Evolutionary conservation across 2,329 filamentous ascomycete genomes (phyloP).

Genomic region (Tothia fuscella): DNA sequence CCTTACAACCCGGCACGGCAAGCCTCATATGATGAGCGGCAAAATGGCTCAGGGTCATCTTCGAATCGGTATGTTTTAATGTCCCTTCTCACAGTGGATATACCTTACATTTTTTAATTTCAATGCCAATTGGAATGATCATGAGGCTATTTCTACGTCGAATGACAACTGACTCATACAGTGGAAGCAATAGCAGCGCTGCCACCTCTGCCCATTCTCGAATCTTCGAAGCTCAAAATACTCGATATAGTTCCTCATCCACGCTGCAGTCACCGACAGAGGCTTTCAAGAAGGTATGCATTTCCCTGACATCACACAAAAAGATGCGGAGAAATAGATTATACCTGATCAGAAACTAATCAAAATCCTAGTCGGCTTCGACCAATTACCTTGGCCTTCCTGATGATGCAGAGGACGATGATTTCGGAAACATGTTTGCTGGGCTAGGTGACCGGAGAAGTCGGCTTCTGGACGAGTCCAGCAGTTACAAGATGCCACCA

Average conservation of each 20-base stretch:
- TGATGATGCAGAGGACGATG: background rate
- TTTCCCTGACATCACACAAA: background rate
- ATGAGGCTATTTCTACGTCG: background rate
- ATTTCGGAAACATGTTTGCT: constrained; percentile 2
- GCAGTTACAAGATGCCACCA: background rate
- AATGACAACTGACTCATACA: constrained; percentile 13
- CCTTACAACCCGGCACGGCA: constrained; percentile 4
- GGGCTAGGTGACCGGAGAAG: background rate
- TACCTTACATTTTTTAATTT: background rate
- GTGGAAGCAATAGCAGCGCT: constrained; percentile 35
- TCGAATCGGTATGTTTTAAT: constrained; percentile 8
- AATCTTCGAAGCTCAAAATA: constrained; percentile 5
- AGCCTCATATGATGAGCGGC: constrained; percentile 7
- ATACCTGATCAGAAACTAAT: background rate
- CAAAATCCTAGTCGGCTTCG: background rate
- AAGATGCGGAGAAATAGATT: background rate
- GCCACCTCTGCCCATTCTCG: constrained; percentile 31
- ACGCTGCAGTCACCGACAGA: constrained; percentile 45
- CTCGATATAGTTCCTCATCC: constrained; percentile 38
- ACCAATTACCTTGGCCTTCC: background rate
- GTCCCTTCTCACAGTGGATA: background rate
- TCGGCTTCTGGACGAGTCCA: background rate
- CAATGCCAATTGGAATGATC: background rate
- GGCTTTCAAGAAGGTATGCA: constrained; percentile 11
- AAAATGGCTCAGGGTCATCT: too few relatives aligned